Conservation (phyloP, 768 basidiomycete genomes). For the Trametes maxima region DNA sequence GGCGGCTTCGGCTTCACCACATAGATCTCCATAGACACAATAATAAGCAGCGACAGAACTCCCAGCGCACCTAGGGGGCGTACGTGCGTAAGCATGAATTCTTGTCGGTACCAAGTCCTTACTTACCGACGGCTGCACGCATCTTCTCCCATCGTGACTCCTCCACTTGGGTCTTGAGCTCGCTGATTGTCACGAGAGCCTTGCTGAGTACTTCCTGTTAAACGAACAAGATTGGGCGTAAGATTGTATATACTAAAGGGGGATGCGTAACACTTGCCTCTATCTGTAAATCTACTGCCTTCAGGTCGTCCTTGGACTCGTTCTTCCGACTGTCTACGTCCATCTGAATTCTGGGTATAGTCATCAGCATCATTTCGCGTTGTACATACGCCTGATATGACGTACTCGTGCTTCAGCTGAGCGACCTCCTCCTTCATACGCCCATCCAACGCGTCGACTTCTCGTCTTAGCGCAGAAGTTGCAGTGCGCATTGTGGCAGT, state of each 20-base stretch:
- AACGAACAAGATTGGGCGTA: background rate
- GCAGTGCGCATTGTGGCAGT: conserved; percentile 78
- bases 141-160: conserved; percentile 90
- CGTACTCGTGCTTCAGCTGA: conserved; percentile 90
- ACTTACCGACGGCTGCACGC: conserved; percentile 77
- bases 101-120: background rate
- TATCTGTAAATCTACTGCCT: conserved; percentile 81
- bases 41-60: conserved; percentile 68
- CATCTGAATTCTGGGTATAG: conserved; percentile 79
- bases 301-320: conserved; percentile 83
- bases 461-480: conserved; percentile 76
- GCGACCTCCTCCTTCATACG: conserved; percentile 94
- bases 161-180: conserved; percentile 79
- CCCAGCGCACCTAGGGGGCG: conserved; percentile 54
- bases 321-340: conserved; percentile 94
- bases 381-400: conserved; percentile 22
- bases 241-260: background rate
- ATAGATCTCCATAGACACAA: conserved; percentile 70
- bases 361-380: background rate
- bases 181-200: conserved; percentile 71
- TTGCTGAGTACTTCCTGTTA: conserved; percentile 76
- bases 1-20: conserved; percentile 17
- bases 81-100: background rate
- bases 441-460: conserved; percentile 81
- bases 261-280: conserved; percentile 51